phyloP scores from a whole-genome alignment of 1,139 yeast species.

The Yamadazyma aaseri region DNA sequence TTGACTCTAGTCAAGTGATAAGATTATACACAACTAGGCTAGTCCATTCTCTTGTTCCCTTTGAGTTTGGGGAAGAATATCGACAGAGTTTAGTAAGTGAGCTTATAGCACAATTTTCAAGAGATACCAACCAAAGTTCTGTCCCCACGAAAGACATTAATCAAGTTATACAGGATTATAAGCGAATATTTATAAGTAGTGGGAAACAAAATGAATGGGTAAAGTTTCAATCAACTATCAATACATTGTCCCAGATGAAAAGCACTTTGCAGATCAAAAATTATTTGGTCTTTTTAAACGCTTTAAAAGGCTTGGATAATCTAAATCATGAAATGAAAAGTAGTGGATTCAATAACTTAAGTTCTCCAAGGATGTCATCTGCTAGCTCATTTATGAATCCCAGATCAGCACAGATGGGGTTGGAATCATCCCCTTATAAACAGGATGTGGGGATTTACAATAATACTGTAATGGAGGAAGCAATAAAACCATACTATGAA shows the following conservation, averaged over 20 bases:
- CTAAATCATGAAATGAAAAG: neutral
- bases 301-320: constrained; percentile 15
- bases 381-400: constrained; percentile 3
- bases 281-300: constrained; percentile 35
- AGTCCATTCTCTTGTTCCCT: constrained; percentile 39
- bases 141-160: constrained; percentile 12
- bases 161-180: constrained; percentile 24
- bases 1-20: constrained; percentile 34
- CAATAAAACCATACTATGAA: constrained; percentile 34
- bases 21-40: constrained; percentile 36
- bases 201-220: constrained; percentile 31
- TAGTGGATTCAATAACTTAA: constrained; percentile 1
- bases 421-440: constrained; percentile 7
- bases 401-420: constrained; percentile 4
- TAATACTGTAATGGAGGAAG: constrained; percentile 16
- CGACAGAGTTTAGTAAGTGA: constrained; percentile 34
- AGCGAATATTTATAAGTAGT: constrained; percentile 25
- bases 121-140: constrained; percentile 9
- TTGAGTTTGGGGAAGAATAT: constrained; percentile 40
- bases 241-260: constrained; percentile 27
- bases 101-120: constrained; percentile 16
- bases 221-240: constrained; percentile 30
- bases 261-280: constrained; percentile 34
- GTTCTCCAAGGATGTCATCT: constrained; percentile 5
- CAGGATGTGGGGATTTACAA: neutral